Evolutionary conservation across 78 protist species (phyloP).

Genomic region (Polysphondylium violaceum): DNA sequence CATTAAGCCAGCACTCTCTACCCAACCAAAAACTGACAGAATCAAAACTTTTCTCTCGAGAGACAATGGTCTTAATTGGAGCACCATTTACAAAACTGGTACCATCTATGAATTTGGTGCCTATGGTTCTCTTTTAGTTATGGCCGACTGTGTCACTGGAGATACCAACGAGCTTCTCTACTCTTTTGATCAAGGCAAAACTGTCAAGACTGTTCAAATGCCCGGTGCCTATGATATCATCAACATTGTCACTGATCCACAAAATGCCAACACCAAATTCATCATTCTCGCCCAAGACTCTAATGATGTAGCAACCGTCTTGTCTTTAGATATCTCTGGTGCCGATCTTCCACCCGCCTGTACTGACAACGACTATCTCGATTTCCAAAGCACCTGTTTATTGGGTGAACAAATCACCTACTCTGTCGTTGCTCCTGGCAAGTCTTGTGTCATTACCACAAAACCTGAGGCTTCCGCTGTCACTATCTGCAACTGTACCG

Average conservation of each 20-base stretch:
- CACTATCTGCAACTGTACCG: constrained; percentile 1
- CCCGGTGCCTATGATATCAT: background rate
- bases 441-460: background rate
- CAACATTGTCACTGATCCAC: constrained; percentile 35
- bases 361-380: background rate
- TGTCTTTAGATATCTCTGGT: background rate
- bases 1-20: constrained; percentile 17
- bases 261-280: background rate
- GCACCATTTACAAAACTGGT: constrained; percentile 6
- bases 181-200: constrained; percentile 20
- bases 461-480: background rate
- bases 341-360: background rate
- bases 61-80: constrained; percentile 68
- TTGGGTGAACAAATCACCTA: constrained; percentile 15
- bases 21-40: background rate
- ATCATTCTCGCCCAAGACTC: background rate
- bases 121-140: constrained; percentile 30
- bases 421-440: background rate
- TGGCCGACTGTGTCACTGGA: constrained; percentile 8
- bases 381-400: background rate
- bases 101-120: constrained; percentile 67
- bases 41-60: constrained; percentile 40
- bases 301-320: background rate
- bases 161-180: constrained; percentile 12
- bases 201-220: background rate